A percentile compares a stretch with the other conserved stretches of the same genome.
Evolutionary conservation across 805 yeast genomes (phyloP).

Genomic region (Metschnikowia lachancei): DNA sequence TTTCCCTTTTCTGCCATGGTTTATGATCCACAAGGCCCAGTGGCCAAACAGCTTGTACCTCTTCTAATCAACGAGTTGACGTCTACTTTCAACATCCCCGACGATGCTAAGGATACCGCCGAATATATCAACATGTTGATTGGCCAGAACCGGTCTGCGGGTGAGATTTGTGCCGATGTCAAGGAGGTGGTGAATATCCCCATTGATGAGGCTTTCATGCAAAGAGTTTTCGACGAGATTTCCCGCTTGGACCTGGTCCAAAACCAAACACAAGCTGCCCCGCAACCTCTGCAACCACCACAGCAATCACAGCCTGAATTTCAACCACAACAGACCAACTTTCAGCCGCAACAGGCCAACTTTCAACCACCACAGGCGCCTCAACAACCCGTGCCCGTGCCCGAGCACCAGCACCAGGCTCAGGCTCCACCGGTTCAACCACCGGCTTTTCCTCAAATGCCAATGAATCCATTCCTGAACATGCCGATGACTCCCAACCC

Average conservation of each 20-base stretch:
- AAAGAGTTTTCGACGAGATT: slow-evolving; percentile 57
- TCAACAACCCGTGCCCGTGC: background rate
- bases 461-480: slow-evolving; percentile 12
- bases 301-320: slow-evolving; percentile 3
- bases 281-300: slow-evolving; percentile 11
- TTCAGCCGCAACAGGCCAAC: background rate
- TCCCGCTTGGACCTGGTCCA: slow-evolving; percentile 18
- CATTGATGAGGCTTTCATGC: slow-evolving; percentile 56
- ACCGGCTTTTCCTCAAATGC: slow-evolving; percentile 11
- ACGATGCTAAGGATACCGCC: slow-evolving; percentile 46
- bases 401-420: too few species aligned
- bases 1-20: slow-evolving; percentile 17
- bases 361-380: background rate
- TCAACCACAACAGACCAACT: background rate
- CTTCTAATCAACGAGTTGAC: slow-evolving; percentile 36
- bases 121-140: slow-evolving; percentile 72
- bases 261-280: slow-evolving; percentile 13
- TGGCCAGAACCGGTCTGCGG: slow-evolving; percentile 61
- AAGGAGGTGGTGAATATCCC: slow-evolving; percentile 59
- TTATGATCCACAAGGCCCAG: slow-evolving; percentile 41
- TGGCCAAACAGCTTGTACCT: slow-evolving; percentile 36
- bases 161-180: slow-evolving; percentile 60
- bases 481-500: background rate
- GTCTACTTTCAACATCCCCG: slow-evolving; percentile 33
- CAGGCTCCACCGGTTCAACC: background rate